Conservation (phyloP, 2,329 filamentous ascomycete species). For the Aureobasidium sp. region DNA sequence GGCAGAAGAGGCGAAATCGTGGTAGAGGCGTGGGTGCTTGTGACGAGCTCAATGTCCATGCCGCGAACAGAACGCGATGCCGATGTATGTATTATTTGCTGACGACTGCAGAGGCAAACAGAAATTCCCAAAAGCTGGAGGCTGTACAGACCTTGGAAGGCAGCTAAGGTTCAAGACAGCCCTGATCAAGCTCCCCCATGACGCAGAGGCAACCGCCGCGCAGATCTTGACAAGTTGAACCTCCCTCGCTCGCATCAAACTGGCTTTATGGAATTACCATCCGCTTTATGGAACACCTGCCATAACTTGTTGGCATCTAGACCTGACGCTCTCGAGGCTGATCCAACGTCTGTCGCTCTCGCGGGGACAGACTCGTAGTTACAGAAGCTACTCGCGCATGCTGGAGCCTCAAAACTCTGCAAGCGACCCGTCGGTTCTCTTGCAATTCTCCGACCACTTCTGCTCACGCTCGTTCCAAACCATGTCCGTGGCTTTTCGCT, state of each 20-base stretch:
- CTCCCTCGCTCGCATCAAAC: not conserved
- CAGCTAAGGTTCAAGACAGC: conserved; percentile 9
- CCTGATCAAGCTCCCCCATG: conserved; percentile 1
- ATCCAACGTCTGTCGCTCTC: not conserved
- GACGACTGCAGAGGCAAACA: conserved; percentile 8
- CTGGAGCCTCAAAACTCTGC: not conserved
- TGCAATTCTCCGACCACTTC: not conserved
- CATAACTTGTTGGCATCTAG: not conserved
- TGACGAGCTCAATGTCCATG: not conserved
- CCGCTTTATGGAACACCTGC: not conserved
- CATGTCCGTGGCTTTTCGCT: conserved; percentile 11
- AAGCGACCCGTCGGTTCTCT: conserved; percentile 1
- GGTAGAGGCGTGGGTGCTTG: not conserved
- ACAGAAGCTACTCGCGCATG: not conserved
- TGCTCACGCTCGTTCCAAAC: conserved; percentile 6
- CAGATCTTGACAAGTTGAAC: conserved; percentile 4
- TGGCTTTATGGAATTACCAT: not conserved
- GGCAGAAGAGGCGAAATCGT: not conserved
- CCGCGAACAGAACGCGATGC: not conserved
- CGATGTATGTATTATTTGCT: not conserved
- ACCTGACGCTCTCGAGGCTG: not conserved
- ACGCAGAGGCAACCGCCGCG: not conserved
- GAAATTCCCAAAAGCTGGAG: not conserved
- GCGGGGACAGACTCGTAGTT: not conserved
- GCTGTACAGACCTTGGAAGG: conserved; percentile 6